These are phyloP conservation scores for Aphanomyces astaci DNA, from an alignment of 352 stramenopile genomes.

Conservation along the genomic window DNA sequence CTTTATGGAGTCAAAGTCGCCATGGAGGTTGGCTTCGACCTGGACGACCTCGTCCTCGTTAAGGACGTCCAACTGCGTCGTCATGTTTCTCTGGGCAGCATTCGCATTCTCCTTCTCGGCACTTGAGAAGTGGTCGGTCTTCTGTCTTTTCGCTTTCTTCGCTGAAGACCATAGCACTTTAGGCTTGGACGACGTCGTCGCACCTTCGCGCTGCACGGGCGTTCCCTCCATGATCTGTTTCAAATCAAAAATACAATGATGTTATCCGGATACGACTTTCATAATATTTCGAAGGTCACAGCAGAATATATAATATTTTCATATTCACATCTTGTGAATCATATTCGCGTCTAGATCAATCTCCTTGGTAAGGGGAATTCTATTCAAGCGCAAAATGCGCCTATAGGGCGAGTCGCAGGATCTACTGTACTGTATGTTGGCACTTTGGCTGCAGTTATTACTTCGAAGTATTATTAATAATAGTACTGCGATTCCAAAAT, in stretches of 20 bases:
- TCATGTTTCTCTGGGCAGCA: neutral
- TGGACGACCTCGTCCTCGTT: neutral
- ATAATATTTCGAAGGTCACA: too few species aligned
- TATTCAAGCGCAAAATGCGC: too few species aligned
- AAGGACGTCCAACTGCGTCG: neutral
- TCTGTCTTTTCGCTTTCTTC: neutral
- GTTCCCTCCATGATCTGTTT: slow-evolving; percentile 2
- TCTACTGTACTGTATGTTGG: too few species aligned
- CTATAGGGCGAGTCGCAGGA: too few species aligned
- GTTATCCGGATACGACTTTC: neutral
- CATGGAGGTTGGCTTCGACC: neutral
- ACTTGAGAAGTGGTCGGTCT: neutral
- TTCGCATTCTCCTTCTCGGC: slow-evolving; percentile 6
- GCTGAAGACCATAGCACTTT: slow-evolving; percentile 1
- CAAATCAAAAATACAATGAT: neutral
- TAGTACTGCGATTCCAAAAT: too few species aligned
- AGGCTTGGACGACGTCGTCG: neutral
- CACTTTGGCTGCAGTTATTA: too few species aligned
- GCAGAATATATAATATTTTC: too few species aligned
- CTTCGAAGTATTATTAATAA: too few species aligned
- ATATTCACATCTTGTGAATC: too few species aligned
- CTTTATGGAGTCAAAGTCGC: neutral
- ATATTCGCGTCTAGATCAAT: too few species aligned
- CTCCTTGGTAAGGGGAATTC: too few species aligned
- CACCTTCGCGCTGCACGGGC: neutral